Base-by-base conservation (phyloP, 768 basidiomycete species). In the Aureoboletus auriporus region DNA sequence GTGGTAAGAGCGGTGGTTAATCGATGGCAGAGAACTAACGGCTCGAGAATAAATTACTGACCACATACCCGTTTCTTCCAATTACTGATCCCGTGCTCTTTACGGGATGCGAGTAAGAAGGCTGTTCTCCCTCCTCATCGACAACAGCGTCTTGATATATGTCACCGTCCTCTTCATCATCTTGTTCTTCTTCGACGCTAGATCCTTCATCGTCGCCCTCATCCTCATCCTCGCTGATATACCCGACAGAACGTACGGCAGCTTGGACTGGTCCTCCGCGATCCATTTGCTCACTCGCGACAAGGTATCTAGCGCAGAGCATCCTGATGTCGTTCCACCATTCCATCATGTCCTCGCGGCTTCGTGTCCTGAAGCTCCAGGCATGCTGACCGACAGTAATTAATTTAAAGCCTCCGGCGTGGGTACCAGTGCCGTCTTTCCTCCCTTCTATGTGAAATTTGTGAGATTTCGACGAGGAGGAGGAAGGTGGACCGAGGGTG, bases 311-410 rank as follows among this genome's bases (percentile, higher is more conserved):
- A 17, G 93, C 92, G 59, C 93, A 94, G 35, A 95, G 72, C 91
- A 94, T 93, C 52, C 90, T 71, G 35, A 94, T 75, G 63, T 98
- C 96, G 63, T 98, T 98, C 96, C 96, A 99, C 91, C 96, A 96
- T 71, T 99, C 96, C 92, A 97, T 92, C 92, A 97, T 93, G 57
- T 97, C 95, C 54, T 98, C 95, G 55, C 88, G 82, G 50, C 84
- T 87, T 51, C 95, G 73, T 39, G 89, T 80, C 31, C 93, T 79
- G 77, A 99, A 98, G 42, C 84, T 89, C 83, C 89, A 98, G 27
- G 90, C 90, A 58, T 82, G 77, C 46, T 80, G 72, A 20, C 75
- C 64, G 23, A 56, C 63, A 29, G 50, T 49, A 46, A 55, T 79
- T 53, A 42, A 61, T 60, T 52, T 77, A 61, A 58, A 83, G 61